phyloP scores from a whole-genome alignment of 305 asterid species.

The Salvia sclarea region DNA sequence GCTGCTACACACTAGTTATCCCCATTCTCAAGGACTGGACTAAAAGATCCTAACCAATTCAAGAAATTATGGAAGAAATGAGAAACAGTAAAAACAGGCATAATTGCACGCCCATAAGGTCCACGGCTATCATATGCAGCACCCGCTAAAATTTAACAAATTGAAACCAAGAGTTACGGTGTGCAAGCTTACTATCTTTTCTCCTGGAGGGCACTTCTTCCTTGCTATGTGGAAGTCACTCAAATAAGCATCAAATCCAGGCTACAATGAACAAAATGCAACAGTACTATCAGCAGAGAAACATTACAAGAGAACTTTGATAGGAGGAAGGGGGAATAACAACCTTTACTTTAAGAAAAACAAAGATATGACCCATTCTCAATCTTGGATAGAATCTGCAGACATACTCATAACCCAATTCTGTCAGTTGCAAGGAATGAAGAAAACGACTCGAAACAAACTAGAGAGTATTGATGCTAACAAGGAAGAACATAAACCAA shows the following conservation, averaged over 20 bases:
- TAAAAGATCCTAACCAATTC: conserved; percentile 1
- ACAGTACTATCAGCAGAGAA: conserved; percentile 34
- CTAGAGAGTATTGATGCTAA: conserved; percentile 19
- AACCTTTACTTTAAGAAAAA: conserved; percentile 72
- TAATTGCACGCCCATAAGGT: conserved; percentile 12
- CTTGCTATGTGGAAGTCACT: conserved; percentile 71
- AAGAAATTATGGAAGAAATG: neutral
- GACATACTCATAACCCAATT: conserved; percentile 21
- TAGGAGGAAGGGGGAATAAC: conserved; percentile 26
- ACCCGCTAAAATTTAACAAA: conserved; percentile 27
- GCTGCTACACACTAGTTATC: conserved; percentile 1
- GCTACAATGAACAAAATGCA: conserved; percentile 54
- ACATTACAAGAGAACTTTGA: conserved; percentile 22
- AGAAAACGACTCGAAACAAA: conserved; percentile 15
- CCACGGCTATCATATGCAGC: conserved; percentile 14
- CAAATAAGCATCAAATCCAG: conserved; percentile 80
- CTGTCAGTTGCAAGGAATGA: conserved; percentile 38
- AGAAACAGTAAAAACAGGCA: conserved; percentile 16
- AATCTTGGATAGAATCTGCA: conserved; percentile 85
- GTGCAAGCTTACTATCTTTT: conserved; percentile 62
- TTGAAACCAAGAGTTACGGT: conserved; percentile 28
- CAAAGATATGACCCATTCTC: conserved; percentile 69
- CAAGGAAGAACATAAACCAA: neutral
- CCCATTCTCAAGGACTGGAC: conserved; percentile 14
- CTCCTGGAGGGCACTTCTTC: conserved; percentile 53